A percentile compares a stretch with the other conserved stretches of the same genome.
Conservation (phyloP, 164 flowering plant species). For the Umbellularia californica region DNA sequence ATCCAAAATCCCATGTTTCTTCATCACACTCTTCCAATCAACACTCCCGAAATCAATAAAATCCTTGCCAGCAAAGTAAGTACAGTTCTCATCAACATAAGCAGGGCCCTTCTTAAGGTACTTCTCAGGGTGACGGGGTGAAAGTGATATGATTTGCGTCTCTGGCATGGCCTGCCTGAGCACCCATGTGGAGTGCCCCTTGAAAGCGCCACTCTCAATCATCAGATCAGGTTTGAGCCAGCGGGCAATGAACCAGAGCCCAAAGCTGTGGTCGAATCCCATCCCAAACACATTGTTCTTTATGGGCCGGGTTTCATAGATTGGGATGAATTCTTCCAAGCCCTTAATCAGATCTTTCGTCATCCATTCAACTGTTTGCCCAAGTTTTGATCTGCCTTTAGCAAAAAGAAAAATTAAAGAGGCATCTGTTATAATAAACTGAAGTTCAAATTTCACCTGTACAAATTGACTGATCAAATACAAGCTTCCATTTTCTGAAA, state of each 20-base stretch:
- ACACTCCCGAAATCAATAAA: conserved; percentile 94
- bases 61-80: conserved; percentile 94
- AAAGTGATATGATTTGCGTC: conserved; percentile 61
- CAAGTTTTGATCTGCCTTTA: conserved; percentile 99
- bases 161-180: conserved; percentile 94
- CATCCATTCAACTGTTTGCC: conserved; percentile 86
- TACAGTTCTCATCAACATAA: conserved; percentile 95
- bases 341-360: conserved; percentile 79
- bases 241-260: conserved; percentile 93
- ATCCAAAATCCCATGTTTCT: conserved; percentile 75
- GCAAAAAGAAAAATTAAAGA: conserved; percentile 54
- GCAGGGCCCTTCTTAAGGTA: conserved; percentile 94
- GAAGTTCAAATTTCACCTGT: not conserved
- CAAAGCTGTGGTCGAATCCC: conserved; percentile 99
- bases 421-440: conserved; percentile 11
- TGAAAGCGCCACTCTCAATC: conserved; percentile 99
- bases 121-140: conserved; percentile 95
- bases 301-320: conserved; percentile 90
- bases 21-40: conserved; percentile 68
- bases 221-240: conserved; percentile 92
- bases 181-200: conserved; percentile 99
- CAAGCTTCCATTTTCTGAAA: no score
- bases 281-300: conserved; percentile 91
- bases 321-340: conserved; percentile 94
- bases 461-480: not conserved